phyloP scores from a whole-genome alignment of 1,139 yeast genomes.

The Yamadazyma siamensis region DNA sequence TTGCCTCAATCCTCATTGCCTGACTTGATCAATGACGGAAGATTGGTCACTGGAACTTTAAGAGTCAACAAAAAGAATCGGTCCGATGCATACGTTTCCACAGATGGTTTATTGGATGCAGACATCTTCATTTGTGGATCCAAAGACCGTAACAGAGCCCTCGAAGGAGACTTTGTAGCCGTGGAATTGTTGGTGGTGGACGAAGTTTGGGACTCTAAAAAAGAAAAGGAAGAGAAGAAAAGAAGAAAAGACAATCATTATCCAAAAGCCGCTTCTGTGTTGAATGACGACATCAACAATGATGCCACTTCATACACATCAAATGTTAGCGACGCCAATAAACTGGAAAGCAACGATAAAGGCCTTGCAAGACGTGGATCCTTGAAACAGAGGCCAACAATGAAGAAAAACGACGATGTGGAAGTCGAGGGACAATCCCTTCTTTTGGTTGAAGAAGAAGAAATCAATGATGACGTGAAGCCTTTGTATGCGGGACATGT shows the following conservation, averaged over 20 bases:
- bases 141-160: slow-evolving; percentile 96
- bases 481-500: slow-evolving; percentile 98
- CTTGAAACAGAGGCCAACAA: slow-evolving; percentile 93
- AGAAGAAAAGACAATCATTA: slow-evolving; percentile 73
- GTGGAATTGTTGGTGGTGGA: slow-evolving; percentile 91
- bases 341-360: slow-evolving; percentile 11
- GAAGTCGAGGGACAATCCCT: slow-evolving; percentile 98
- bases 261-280: slow-evolving; percentile 34
- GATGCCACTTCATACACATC: slow-evolving; percentile 56
- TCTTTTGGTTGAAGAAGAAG: slow-evolving; percentile 90
- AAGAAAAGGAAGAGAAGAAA: slow-evolving; percentile 96
- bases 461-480: slow-evolving; percentile 85
- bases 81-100: slow-evolving; percentile 95
- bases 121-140: slow-evolving; percentile 98
- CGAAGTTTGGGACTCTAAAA: slow-evolving; percentile 95
- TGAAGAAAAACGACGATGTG: slow-evolving; percentile 96
- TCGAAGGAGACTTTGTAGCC: slow-evolving; percentile 95
- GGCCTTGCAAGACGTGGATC: slow-evolving; percentile 82
- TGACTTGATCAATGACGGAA: slow-evolving; percentile 82
- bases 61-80: slow-evolving; percentile 94
- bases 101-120: slow-evolving; percentile 92
- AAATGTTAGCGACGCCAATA: slow-evolving; percentile 12
- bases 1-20: slow-evolving; percentile 92
- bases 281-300: slow-evolving; percentile 64
- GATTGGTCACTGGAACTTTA: slow-evolving; percentile 85